These are phyloP conservation scores for Mercurialis annua DNA, from an alignment of 345 rosid genomes.

Conservation along the genomic window DNA sequence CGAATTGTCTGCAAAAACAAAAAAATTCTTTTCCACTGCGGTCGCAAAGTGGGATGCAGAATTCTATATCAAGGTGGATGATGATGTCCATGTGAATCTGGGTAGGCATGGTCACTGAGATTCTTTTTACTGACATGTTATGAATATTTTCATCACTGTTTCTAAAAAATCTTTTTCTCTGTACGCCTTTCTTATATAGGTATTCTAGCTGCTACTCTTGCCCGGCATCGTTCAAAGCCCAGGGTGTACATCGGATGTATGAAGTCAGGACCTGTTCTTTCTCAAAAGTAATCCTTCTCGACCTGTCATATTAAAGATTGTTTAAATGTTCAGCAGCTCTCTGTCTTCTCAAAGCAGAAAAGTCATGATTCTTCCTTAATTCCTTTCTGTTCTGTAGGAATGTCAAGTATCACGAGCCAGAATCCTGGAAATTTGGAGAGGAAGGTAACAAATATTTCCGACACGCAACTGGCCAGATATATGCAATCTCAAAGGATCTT, in stretches of 20 bases:
- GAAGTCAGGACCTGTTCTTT: slow-evolving; percentile 98
- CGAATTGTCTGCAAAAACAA: slow-evolving; percentile 94
- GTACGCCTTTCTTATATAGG: slow-evolving; percentile 39
- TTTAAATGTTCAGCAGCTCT: slow-evolving; percentile 7
- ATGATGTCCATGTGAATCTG: slow-evolving; percentile 97
- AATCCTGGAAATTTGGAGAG: slow-evolving; percentile 97
- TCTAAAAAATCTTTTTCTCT: slow-evolving; percentile 3
- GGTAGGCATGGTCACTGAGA: slow-evolving; percentile 41
- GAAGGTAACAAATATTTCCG: slow-evolving; percentile 93
- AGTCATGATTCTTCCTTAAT: slow-evolving; percentile 1
- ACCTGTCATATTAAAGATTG: neutral
- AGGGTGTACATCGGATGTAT: slow-evolving; percentile 91
- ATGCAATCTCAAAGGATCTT: slow-evolving; percentile 92
- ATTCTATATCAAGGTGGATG: slow-evolving; percentile 91
- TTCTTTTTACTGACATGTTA: slow-evolving; percentile 1
- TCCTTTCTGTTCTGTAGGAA: slow-evolving; percentile 39
- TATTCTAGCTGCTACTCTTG: slow-evolving; percentile 81
- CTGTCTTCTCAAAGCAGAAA: neutral
- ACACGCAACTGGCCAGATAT: slow-evolving; percentile 98
- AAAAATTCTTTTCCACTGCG: slow-evolving; percentile 81
- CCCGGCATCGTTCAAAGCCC: slow-evolving; percentile 85
- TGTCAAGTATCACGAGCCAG: slow-evolving; percentile 97
- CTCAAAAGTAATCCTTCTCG: slow-evolving; percentile 61
- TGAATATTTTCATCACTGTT: slow-evolving; percentile 1
- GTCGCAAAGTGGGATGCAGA: slow-evolving; percentile 97